phyloP scores from a whole-genome alignment of 495 filamentous ascomycete genomes.

The Daldinia bambusicola region DNA sequence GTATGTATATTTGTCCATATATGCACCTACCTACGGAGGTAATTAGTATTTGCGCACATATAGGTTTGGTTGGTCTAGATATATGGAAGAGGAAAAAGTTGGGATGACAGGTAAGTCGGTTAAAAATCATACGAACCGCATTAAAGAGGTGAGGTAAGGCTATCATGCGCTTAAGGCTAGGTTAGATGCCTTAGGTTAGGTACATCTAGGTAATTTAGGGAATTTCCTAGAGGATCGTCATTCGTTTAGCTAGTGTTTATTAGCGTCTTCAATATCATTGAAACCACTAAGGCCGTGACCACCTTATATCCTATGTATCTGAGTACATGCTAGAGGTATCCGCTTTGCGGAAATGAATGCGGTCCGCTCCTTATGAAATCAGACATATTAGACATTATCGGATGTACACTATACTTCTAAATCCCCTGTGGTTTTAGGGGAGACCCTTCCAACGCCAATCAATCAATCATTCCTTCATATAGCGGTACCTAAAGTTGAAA shows the following conservation, averaged over 20 bases:
- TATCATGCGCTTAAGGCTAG: background rate
- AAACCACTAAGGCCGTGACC: conserved; percentile 29
- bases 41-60: background rate
- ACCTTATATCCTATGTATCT: conserved; percentile 22
- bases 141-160: background rate
- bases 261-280: conserved; percentile 28
- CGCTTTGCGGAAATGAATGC: conserved; percentile 21
- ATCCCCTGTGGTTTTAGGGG: conserved; percentile 32
- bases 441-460: conserved; percentile 44
- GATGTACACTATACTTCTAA: conserved; percentile 26
- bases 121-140: background rate
- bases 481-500: conserved; percentile 10
- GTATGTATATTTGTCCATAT: no score
- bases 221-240: conserved; percentile 33
- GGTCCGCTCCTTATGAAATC: background rate
- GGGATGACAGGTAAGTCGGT: background rate
- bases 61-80: background rate
- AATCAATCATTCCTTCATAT: conserved; percentile 28
- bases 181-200: background rate
- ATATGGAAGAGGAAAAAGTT: background rate
- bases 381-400: background rate
- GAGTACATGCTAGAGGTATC: conserved; percentile 23
- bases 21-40: no score
- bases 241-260: conserved; percentile 37
- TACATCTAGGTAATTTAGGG: background rate